Conservation (phyloP, 305 asterid genomes). For the Petunia hybrid region DNA sequence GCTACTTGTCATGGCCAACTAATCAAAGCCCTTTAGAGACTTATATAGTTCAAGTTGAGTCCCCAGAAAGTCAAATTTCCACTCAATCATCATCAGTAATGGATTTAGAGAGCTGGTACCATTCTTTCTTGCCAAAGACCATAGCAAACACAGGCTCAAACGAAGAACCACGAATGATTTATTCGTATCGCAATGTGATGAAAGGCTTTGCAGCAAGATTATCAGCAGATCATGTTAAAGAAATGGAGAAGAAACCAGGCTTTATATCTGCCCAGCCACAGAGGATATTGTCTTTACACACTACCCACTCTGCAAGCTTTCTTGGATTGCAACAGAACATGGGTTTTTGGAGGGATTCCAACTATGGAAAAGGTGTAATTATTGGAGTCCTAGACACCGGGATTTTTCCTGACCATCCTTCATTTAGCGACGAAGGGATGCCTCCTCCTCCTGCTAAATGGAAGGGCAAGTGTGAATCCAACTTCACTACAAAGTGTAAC, state of each 20-base stretch:
- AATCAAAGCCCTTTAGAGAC: constrained; percentile 4
- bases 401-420: constrained; percentile 54
- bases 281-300: constrained; percentile 44
- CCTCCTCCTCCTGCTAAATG: no score
- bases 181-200: constrained; percentile 49
- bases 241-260: constrained; percentile 49
- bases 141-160: constrained; percentile 1
- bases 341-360: no score
- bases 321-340: constrained; percentile 40
- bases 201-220: constrained; percentile 62
- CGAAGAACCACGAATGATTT: constrained; percentile 18
- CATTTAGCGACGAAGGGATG: constrained; percentile 36
- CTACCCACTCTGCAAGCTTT: constrained; percentile 49
- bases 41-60: constrained; percentile 37
- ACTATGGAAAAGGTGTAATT: constrained; percentile 11
- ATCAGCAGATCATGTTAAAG: constrained; percentile 44
- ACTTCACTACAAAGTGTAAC: no score
- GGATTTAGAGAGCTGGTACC: constrained; percentile 34
- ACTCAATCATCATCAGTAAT: not conserved
- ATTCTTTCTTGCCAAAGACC: constrained; percentile 39
- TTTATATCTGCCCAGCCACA: constrained; percentile 48
- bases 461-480: no score
- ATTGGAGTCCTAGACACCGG: constrained; percentile 60
- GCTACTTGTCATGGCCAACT: not conserved
- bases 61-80: constrained; percentile 11